Conservation (phyloP, 441 rosid species). For the Omphalea diandra region DNA sequence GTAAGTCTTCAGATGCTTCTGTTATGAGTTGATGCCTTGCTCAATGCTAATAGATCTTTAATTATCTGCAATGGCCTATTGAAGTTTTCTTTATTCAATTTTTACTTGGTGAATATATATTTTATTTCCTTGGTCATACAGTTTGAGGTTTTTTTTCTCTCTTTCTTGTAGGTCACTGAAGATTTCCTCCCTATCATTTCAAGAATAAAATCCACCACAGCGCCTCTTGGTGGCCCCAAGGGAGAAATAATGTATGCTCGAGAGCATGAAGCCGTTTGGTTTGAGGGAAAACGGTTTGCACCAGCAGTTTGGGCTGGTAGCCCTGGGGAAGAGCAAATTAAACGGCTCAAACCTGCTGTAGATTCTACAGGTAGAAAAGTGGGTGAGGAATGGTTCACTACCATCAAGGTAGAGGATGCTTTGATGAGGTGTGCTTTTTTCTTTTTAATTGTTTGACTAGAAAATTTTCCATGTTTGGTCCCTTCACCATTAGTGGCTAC, state of each 20-base stretch:
- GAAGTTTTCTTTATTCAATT: not conserved
- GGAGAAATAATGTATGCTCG: slow-evolving; percentile 90
- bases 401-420: slow-evolving; percentile 81
- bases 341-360: slow-evolving; percentile 78
- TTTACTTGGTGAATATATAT: not conserved
- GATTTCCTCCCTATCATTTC: slow-evolving; percentile 78
- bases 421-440: slow-evolving; percentile 53
- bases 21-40: slow-evolving; percentile 8
- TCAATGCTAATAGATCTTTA: not conserved
- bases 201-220: slow-evolving; percentile 73
- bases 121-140: not conserved
- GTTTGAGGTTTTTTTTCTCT: slow-evolving; percentile 17
- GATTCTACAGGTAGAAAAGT: slow-evolving; percentile 96
- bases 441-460: not conserved
- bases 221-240: slow-evolving; percentile 81
- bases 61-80: not conserved
- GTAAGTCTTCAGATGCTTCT: slow-evolving; percentile 42
- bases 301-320: slow-evolving; percentile 89
- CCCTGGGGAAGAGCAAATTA: slow-evolving; percentile 92
- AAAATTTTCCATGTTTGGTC: not conserved
- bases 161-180: slow-evolving; percentile 69
- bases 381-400: slow-evolving; percentile 98
- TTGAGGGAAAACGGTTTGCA: slow-evolving; percentile 82
- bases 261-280: slow-evolving; percentile 96
- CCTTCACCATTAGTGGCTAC: not conserved